Base-by-base conservation (phyloP, 306 rosid species). In the Erythrophleum fordii region DNA sequence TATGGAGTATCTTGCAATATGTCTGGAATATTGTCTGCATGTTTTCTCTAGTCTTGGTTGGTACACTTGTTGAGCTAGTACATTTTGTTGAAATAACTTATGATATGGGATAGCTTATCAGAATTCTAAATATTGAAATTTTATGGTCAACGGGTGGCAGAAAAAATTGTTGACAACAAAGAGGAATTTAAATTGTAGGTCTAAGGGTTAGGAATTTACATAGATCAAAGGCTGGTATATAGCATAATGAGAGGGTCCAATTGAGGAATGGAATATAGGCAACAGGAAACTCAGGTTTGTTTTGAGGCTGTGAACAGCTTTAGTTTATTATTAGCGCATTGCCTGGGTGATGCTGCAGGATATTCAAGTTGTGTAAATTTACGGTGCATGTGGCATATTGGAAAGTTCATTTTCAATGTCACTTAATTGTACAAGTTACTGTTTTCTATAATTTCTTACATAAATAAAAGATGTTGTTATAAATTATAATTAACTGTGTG, bases 221-320 rank as follows among this genome's bases (percentile, higher is more conserved):
- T 6, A 25, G 59, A 18, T 52, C 34, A 44, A 31, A 48, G 56
- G 69, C 52, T 67, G 69, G 3, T 67, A 18, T 29, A 14, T 37
- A 4, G 77, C 37, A 28, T 55, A 53, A 56, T 46, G 8, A 53
- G 23, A 5, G 46, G 49, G 0, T 67, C 59, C 66, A 73, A 73
- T n/a, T 41, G 22, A 25, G n/a, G n/a, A n/a, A n/a, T n/a, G 72
- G 51, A 45, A 67, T 67, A 22, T 10, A 18, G 16, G 72, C 16
- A 39, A 37, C 51, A 37, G 28, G 51, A 39, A 67, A 20, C 11
- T 35, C 25, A 58, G 39, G 31, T 18, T 44, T 16, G 5, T 46
- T 79, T 55, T 18, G 64, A 23, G 66, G 76, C 29, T 61, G 34
- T 48, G 69, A 73, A 53, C 58, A 68, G 72, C 11, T 11, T 42